Evolutionary conservation across 495 filamentous ascomycete genomes (phyloP).

Genomic region (Margaritispora aquatica): DNA sequence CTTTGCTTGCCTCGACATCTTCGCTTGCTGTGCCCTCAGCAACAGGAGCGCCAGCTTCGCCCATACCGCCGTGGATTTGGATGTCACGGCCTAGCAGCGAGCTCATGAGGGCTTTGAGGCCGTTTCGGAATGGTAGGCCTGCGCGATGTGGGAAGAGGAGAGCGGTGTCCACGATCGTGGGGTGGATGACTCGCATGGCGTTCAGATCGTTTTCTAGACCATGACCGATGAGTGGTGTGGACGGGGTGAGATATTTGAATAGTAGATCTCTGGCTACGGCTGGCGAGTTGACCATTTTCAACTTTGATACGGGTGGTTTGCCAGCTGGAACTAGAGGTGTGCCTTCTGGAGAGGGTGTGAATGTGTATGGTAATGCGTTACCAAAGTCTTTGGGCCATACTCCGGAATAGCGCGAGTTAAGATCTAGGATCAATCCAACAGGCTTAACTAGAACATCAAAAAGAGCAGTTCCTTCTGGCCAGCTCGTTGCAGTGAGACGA

Average conservation of each 20-base stretch:
- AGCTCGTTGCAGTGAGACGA: slow-evolving; percentile 78
- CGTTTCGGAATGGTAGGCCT: slow-evolving; percentile 69
- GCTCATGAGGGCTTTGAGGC: slow-evolving; percentile 63
- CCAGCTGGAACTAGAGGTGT: slow-evolving; percentile 15
- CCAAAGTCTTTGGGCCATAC: slow-evolving; percentile 68
- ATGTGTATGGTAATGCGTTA: slow-evolving; percentile 56
- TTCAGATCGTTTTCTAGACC: slow-evolving; percentile 95
- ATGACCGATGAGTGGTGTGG: slow-evolving; percentile 84
- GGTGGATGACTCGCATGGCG: slow-evolving; percentile 73
- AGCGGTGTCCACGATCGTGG: slow-evolving; percentile 77
- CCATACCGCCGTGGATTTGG: slow-evolving; percentile 49
- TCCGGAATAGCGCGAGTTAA: slow-evolving; percentile 87
- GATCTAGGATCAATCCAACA: slow-evolving; percentile 75
- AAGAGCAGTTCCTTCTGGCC: slow-evolving; percentile 68
- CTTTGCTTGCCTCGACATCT: not conserved
- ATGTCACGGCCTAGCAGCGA: slow-evolving; percentile 64
- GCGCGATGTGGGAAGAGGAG: slow-evolving; percentile 72
- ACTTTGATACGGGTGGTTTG: slow-evolving; percentile 19
- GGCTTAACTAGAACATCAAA: slow-evolving; percentile 85
- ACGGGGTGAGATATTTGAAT: slow-evolving; percentile 59
- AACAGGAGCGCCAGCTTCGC: not conserved
- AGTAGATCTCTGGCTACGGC: slow-evolving; percentile 65
- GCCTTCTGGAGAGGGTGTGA: slow-evolving; percentile 16
- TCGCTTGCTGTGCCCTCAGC: not conserved
- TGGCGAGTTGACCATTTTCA: slow-evolving; percentile 69